Evolutionary conservation across 148 eudicot genomes (phyloP), one percentile per base, ranked within the genome.

Genomic region (Diospyros kaki): DNA sequence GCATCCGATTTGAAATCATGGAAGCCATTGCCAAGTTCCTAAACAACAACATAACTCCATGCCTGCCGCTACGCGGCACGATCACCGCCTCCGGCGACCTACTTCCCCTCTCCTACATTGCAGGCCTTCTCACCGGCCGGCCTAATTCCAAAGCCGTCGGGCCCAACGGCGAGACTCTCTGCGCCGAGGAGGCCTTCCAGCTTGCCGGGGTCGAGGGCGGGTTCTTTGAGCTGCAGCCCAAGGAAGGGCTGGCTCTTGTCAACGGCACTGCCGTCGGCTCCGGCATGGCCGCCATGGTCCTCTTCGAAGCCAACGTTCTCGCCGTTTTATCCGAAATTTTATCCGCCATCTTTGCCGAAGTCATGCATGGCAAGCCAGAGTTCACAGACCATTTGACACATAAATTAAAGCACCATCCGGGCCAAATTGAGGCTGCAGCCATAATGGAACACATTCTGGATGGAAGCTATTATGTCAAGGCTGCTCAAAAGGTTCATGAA

Each of bases 261-360:
- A 93, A 90, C 66, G 98, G 98, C 7, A 93, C 98, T 0, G 96
- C 98, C 1, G 98, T 93, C 1, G 98, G 98, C 9, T 93, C 98
- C 0, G 98, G 98, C 2, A 51, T 93, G 84, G 98, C 98, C 44
- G 86, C 98, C 0, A 90, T 82, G 68, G 96, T 89, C 5, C 87
- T 93, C 12, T 93, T 86, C 46, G 98, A 93, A 44, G 77, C 96
- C 7, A 93, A 93, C 61, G 68, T 93, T 18, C 80, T 90, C 2
- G 87, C 89, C 0, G 84, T 93, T 3, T 63, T 93, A 13, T 80
- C 96, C 1, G 96, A 87, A 67, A 90, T 93, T 4, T 13, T 86
- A 4, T 90, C 98, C 6, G 98, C 98, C 0, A 75, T 93, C 39
- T 93, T 93, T 68, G 98, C 93, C 41, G 98, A 93, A 73, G 98